phyloP scores from a whole-genome alignment of 2,329 filamentous ascomycete species.

The Fonsecaea pugnacius region DNA sequence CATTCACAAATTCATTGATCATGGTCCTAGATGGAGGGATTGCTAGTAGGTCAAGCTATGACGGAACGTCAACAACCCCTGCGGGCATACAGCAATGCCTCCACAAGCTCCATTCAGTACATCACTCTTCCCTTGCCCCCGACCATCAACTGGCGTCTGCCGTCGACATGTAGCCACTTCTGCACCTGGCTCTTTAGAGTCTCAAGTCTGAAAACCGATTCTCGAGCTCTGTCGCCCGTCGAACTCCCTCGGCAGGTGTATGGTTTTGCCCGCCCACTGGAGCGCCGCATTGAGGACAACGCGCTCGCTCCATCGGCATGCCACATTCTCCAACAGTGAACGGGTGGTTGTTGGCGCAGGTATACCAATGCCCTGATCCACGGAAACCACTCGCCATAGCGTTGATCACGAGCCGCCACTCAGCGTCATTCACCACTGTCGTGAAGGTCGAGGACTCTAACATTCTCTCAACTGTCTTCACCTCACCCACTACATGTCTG shows the following conservation, averaged over 20 bases:
- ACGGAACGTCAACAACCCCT: too few species aligned
- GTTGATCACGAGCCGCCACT: constrained; percentile 56
- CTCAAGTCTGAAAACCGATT: not conserved
- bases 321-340: constrained; percentile 19
- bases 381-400: constrained; percentile 59
- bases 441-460: constrained; percentile 56
- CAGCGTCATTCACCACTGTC: constrained; percentile 53
- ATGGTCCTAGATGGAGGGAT: not conserved
- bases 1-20: not conserved
- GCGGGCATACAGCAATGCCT: not conserved
- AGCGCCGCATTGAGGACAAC: constrained; percentile 36
- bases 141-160: not conserved
- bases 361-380: constrained; percentile 67
- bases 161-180: not conserved
- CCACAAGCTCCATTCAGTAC: not conserved
- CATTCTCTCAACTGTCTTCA: constrained; percentile 54
- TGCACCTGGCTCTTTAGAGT: not conserved
- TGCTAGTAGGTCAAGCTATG: too few species aligned
- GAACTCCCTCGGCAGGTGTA: constrained; percentile 4
- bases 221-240: constrained; percentile 5
- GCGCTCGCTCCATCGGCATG: constrained; percentile 10
- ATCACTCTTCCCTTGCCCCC: not conserved
- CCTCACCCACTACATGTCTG: constrained; percentile 48
- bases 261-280: constrained; percentile 38
- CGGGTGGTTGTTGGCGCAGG: constrained; percentile 59